Evolutionary conservation across 1,284 basidiomycete species (phyloP).

Genomic region (Microbotryum lychnidis-dioicae): DNA sequence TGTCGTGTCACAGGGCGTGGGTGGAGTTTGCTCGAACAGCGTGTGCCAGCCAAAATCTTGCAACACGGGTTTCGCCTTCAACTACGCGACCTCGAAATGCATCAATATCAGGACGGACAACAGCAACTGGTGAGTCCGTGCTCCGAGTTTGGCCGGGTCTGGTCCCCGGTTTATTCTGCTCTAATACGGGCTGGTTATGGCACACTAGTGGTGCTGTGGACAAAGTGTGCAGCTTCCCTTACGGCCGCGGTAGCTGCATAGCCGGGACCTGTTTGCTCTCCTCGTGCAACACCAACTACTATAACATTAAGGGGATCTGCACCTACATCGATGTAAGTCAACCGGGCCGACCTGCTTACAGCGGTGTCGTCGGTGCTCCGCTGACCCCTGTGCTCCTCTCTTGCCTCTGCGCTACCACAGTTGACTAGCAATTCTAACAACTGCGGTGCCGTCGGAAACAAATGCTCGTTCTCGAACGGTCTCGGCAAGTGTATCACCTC

Average conservation of each 20-base stretch:
- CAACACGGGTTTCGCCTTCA: slow-evolving; percentile 3
- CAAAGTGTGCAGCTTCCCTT: not conserved
- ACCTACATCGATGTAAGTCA: not conserved
- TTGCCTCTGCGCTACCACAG: not conserved
- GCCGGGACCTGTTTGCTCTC: not conserved
- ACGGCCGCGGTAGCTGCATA: not conserved
- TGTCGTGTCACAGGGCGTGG: no score
- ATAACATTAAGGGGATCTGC: not conserved
- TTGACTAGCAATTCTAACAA: slow-evolving; percentile 7
- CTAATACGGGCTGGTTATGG: no score
- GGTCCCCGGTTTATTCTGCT: not conserved
- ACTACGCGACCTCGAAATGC: not conserved
- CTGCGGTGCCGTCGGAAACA: slow-evolving; percentile 1
- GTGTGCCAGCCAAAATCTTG: slow-evolving; percentile 7
- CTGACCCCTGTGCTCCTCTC: slow-evolving; percentile 1
- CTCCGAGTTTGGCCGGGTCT: not conserved
- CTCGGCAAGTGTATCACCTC: slow-evolving; percentile 6
- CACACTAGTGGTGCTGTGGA: not conserved
- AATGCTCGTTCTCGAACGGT: not conserved
- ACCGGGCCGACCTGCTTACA: slow-evolving; percentile 3
- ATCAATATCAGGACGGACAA: slow-evolving; percentile 1
- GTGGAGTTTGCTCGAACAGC: not conserved
- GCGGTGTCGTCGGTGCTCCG: not conserved
- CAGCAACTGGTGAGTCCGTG: not conserved
- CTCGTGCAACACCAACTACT: not conserved